Evolutionary conservation across 768 basidiomycete species (phyloP), one percentile per base, ranked within the genome.

Genomic region (Boletus tomentosulus): DNA sequence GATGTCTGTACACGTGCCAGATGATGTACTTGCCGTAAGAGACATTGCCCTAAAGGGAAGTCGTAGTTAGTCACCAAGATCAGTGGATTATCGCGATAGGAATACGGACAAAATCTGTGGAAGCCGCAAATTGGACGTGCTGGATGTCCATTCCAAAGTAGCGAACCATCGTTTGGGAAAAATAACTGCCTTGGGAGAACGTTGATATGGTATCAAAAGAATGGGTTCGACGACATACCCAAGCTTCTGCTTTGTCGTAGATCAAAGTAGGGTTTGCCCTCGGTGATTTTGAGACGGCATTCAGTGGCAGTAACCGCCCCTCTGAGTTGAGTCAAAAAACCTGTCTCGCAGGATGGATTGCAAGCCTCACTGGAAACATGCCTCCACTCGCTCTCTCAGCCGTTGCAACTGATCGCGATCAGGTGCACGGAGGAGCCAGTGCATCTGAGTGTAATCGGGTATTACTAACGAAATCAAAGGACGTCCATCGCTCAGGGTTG

Each of bases 371-470:
- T 82, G 68, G 62, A 94, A 81, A 70, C 91, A 94, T 8, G 78
- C 79, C 47, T 75, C 74, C 16, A 90, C 81, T 46, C 87, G 80
- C 52, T 80, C 76, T 1, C 73, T 74, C 45, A 92, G 73, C 3
- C 64, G 71, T 28, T 71, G 67, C 6, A 91, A 67, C 53, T 88
- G 84, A 38, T 66, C 72, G 57, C 75, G 76, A 11, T 79, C 84
- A 13, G 87, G 82, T 27, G 91, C 86, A 19, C 92, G 81, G 16
- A 85, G 79, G 27, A 82, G 66, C 81, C 88, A 94, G 3, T 70
- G 72, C 82, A 93, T 83, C 59, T 78, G 82, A 30, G 89, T 78
- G 59, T 91, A 86, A 66, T 92, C 90, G 1, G 92, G 92, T 51
- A 91, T 91, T 35, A 92, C 91, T 92, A 54, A 53, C 34, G 35